A percentile compares a stretch with the other conserved stretches of the same genome.
phyloP scores from a whole-genome alignment of 441 rosid species.

The Bocquillonia castaneifolia region DNA sequence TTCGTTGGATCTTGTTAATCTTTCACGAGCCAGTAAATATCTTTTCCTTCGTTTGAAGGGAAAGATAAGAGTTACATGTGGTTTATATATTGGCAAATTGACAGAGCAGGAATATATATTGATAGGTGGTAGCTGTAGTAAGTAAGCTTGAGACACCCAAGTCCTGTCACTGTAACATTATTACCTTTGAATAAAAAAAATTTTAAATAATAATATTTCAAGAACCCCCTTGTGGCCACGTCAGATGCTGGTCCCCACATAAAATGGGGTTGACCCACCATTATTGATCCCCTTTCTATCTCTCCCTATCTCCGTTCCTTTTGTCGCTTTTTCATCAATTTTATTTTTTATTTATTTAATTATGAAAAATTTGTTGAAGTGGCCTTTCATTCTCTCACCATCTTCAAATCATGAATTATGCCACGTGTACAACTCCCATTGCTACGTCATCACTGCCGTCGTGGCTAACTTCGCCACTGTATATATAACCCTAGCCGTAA shows the following conservation, averaged over 20 bases:
- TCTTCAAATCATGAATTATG: conserved; percentile 22
- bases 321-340: conserved; percentile 28
- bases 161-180: neutral
- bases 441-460: conserved; percentile 30
- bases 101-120: neutral
- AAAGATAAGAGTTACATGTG: conserved; percentile 21
- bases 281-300: conserved; percentile 13
- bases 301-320: neutral
- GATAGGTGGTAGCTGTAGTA: conserved; percentile 29
- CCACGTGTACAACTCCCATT: conserved; percentile 33
- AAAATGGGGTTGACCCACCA: conserved; percentile 43
- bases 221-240: conserved; percentile 44
- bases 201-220: conserved; percentile 6
- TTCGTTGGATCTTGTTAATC: conserved; percentile 44
- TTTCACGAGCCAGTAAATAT: conserved; percentile 14
- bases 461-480: conserved; percentile 31
- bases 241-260: conserved; percentile 28
- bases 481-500: conserved; percentile 50
- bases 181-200: neutral
- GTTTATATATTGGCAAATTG: conserved; percentile 11
- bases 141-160: neutral
- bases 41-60: neutral
- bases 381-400: conserved; percentile 21
- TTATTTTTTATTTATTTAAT: neutral
- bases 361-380: neutral